Percentiles rank a stretch among this genome's conserved stretches.
Evolutionary conservation across 768 basidiomycete species (phyloP).

Genomic region (Boletus edulis): DNA sequence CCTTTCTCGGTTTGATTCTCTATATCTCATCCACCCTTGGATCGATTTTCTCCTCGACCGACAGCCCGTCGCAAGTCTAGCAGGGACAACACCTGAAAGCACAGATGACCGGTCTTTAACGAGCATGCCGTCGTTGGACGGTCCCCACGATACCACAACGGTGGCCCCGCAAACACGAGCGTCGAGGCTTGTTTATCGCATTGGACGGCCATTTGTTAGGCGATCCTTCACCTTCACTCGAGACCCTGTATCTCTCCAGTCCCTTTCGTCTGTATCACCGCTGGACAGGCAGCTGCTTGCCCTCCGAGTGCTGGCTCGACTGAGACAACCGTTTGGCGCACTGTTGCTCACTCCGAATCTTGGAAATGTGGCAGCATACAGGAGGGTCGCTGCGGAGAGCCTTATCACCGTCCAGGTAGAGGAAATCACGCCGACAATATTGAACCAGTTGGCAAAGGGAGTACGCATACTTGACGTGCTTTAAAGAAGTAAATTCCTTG

Average conservation of each 20-base stretch:
- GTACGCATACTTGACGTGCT: background rate
- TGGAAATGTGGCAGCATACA: background rate
- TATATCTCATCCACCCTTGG: background rate
- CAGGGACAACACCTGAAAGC: background rate
- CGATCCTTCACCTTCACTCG: too few species aligned
- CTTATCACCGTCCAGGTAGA: background rate
- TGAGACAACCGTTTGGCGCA: background rate
- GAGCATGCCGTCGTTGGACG: too few species aligned
- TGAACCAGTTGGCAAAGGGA: background rate
- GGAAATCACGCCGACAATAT: background rate
- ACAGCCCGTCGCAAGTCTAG: background rate
- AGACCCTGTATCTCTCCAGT: too few species aligned
- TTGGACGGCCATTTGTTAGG: too few species aligned
- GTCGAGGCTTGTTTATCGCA: too few species aligned
- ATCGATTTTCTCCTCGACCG: background rate
- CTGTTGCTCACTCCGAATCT: background rate
- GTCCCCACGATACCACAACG: too few species aligned
- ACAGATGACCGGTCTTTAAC: background rate
- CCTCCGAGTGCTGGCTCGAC: background rate
- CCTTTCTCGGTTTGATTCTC: background rate
- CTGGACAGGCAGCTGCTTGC: background rate
- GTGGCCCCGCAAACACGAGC: too few species aligned
- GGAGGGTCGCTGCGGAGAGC: background rate
- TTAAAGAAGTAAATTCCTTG: background rate
- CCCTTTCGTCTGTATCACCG: background rate